Conservation (phyloP, 2,329 filamentous ascomycete species). For the Podosphaera xanthii region DNA sequence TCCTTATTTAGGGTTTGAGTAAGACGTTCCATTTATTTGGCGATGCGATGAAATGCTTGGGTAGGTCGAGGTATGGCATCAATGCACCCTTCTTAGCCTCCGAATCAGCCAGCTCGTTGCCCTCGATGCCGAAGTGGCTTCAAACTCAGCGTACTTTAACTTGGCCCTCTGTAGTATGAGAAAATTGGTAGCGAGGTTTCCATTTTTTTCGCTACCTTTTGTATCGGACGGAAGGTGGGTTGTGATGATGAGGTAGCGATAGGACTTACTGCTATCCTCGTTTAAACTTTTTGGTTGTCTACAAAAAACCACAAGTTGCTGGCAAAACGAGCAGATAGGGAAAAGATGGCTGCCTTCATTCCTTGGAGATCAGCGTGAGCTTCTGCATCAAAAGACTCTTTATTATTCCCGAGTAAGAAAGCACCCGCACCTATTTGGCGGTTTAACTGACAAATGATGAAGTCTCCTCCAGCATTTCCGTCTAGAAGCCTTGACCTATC, state of each 20-base stretch:
- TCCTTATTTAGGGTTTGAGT: too few species aligned
- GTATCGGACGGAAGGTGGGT: background rate
- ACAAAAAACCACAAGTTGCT: too few species aligned
- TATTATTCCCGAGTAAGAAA: background rate
- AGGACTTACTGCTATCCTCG: background rate
- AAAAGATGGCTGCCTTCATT: background rate
- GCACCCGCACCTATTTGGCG: background rate
- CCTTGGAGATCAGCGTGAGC: background rate
- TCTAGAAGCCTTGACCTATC: too few species aligned
- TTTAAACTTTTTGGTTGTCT: background rate
- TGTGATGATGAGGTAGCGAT: background rate
- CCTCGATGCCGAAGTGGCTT: too few species aligned
- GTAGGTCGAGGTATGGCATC: background rate
- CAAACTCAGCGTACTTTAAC: too few species aligned
- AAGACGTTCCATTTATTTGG: too few species aligned
- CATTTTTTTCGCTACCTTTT: background rate
- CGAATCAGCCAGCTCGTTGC: background rate
- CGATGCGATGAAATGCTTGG: too few species aligned
- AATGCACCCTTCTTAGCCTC: background rate
- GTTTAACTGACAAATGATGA: too few species aligned
- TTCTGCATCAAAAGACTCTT: too few species aligned
- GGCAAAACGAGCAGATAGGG: background rate
- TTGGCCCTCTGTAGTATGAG: background rate
- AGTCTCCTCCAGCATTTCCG: too few species aligned
- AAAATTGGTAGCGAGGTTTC: background rate